These are phyloP conservation scores for Amanita inopinata DNA, from an alignment of 768 basidiomycete species.

Conservation along the genomic window DNA sequence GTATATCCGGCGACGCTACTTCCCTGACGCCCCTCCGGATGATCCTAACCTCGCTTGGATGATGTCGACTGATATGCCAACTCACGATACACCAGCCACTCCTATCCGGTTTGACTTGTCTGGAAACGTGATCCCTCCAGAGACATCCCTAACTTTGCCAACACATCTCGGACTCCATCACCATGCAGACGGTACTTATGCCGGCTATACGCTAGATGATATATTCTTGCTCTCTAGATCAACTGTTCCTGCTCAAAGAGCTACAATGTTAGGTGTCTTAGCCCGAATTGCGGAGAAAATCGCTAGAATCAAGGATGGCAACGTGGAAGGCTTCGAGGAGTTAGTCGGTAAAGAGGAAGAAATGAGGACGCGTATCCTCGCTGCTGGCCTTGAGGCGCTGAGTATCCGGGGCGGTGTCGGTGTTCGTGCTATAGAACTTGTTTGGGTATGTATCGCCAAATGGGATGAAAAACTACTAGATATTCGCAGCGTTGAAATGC, in stretches of 20 bases:
- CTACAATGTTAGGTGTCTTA: slow-evolving; percentile 71
- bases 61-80: slow-evolving; percentile 20
- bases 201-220: slow-evolving; percentile 86
- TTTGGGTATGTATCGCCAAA: slow-evolving; percentile 67
- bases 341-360: slow-evolving; percentile 31
- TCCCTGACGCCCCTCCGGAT: slow-evolving; percentile 57
- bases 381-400: slow-evolving; percentile 58
- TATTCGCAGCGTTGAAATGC: slow-evolving; percentile 41
- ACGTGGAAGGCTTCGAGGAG: slow-evolving; percentile 26
- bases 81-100: slow-evolving; percentile 24
- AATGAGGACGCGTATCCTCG: slow-evolving; percentile 53
- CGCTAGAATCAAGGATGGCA: slow-evolving; percentile 22
- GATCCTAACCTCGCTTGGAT: slow-evolving; percentile 84
- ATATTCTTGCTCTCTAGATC: slow-evolving; percentile 72
- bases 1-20: slow-evolving; percentile 75
- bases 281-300: slow-evolving; percentile 41
- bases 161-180: slow-evolving; percentile 87
- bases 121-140: slow-evolving; percentile 54
- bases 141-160: slow-evolving; percentile 50
- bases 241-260: slow-evolving; percentile 75
- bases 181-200: slow-evolving; percentile 68
- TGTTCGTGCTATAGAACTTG: slow-evolving; percentile 54
- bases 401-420: slow-evolving; percentile 58
- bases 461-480: slow-evolving; percentile 38
- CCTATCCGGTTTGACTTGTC: slow-evolving; percentile 75